Conservation (phyloP, 2,329 filamentous ascomycete species). For the Cytospora leucostoma region DNA sequence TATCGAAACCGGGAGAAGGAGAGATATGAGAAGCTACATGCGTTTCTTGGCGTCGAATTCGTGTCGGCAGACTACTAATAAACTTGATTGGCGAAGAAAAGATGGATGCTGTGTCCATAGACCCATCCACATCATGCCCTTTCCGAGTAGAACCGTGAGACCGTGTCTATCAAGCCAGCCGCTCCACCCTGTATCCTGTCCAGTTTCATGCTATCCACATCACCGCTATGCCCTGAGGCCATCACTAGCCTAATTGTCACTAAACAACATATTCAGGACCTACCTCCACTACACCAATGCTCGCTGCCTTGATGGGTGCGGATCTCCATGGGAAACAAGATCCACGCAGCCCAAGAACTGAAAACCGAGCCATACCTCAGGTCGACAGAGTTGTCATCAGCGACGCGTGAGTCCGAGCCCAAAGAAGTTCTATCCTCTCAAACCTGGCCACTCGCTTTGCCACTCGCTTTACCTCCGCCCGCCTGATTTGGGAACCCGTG, state of each 20-base stretch:
- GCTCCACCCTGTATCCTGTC: not conserved
- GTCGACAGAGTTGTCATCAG: not conserved
- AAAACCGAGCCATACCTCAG: not conserved
- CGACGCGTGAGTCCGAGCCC: not conserved
- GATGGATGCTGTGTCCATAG: not conserved
- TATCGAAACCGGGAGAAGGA: not conserved
- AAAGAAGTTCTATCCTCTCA: constrained; percentile 8
- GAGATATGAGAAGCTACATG: not conserved
- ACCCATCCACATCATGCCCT: not conserved
- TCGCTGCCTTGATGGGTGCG: not conserved
- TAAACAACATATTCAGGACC: not conserved
- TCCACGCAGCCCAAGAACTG: not conserved
- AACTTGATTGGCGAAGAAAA: not conserved
- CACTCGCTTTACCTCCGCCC: constrained; percentile 2
- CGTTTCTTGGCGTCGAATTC: not conserved
- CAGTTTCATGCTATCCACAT: not conserved
- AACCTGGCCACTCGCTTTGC: not conserved
- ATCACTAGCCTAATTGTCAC: no score
- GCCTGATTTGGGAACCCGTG: constrained; percentile 35
- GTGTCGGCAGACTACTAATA: not conserved
- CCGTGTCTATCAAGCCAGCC: not conserved
- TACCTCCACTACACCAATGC: not conserved
- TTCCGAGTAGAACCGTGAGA: not conserved
- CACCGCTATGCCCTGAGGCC: not conserved
- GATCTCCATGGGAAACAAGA: not conserved